Evolutionary conservation across 208 protist species (phyloP), one percentile per base, ranked within the genome.

Genomic region (Wallacemonas sp.): DNA sequence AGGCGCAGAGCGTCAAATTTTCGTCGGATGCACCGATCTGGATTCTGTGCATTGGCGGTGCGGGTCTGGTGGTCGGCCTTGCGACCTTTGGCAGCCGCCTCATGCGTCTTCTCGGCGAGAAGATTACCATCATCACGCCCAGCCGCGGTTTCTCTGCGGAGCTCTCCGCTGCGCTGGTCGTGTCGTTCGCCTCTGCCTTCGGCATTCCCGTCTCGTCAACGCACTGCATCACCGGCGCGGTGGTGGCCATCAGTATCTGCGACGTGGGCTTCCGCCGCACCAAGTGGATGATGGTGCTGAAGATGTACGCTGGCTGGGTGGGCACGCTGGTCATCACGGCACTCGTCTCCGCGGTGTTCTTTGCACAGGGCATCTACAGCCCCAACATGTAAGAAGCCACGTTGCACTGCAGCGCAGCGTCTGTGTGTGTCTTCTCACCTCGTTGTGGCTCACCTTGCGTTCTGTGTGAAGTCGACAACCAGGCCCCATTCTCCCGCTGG

Each of bases 161-260:
- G 67, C 79, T 94, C 9, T 78, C 85, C n/a, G 75, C 82, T 10
- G 88, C 88, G 10, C 46, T 91, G 0, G 81, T 90, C 21, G 78
- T 97, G 3, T 87, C 92, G 33, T 77, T 94, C 48, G 84, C 87
- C 24, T 94, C 87, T 19, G 74, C 59, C 57, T 85, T 82, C 52
- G 83, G 81, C 44, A 77, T 95, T 48, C 90, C 91, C 33, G 83
- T 98, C 30, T 92, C 82, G 2, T 95, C 90, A 10, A 98, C 94
- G 12, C 91, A 97, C 73, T 91, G 85, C 66, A 94, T 92, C 55
- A 89, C 90, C 15, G 93, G 93, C 19, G 85, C 87, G n/a, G 78
- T 97, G 26, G 69, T 94, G 9, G 88, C 85, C 13, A 83, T 90
- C 52, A 85, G 83, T 32, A 81, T 97, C 44, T 60, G 90, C 26